Conservation (phyloP, 2,329 filamentous ascomycete species). For the Ophiosphaerella korrae region DNA sequence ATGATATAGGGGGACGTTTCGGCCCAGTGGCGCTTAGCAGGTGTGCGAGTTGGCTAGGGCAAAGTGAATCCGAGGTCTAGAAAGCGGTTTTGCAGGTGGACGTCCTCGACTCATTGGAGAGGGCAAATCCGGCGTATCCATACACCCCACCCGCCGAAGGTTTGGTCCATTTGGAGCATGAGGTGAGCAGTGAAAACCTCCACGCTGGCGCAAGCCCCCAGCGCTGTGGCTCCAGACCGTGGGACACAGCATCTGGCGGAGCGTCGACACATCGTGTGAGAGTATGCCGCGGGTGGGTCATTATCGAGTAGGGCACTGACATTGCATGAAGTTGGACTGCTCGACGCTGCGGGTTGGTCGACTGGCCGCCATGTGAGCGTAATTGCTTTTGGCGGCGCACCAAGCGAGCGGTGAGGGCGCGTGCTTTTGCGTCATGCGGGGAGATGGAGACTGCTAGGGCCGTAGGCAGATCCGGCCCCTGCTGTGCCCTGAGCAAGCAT, state of each 20-base stretch:
- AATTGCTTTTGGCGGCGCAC: conserved; percentile 19
- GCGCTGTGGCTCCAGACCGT: conserved; percentile 30
- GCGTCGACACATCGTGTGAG: conserved; percentile 23
- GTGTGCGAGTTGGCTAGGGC: conserved; percentile 10
- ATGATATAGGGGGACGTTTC: conserved; percentile 17
- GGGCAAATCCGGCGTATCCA: conserved; percentile 19
- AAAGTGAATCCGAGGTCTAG: conserved; percentile 24
- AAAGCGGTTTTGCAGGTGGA: too few relatives aligned
- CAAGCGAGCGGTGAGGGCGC: conserved; percentile 29
- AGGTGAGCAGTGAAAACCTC: conserved; percentile 23
- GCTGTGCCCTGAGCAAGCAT: conserved; percentile 6
- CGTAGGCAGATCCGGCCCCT: conserved; percentile 18
- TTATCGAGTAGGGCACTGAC: conserved; percentile 7
- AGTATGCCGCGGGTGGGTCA: conserved; percentile 18
- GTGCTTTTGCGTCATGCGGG: conserved; percentile 30
- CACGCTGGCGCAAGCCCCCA: conserved; percentile 29
- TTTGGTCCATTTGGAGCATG: conserved; percentile 22
- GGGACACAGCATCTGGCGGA: conserved; percentile 24
- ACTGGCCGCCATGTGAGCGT: conserved; percentile 13
- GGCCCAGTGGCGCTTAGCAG: conserved; percentile 20
- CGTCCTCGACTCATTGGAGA: conserved; percentile 17
- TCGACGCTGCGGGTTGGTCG: conserved; percentile 4
- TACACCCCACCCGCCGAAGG: conserved; percentile 19
- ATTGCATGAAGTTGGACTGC: conserved; percentile 19
- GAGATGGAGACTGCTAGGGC: conserved; percentile 4